Conservation (phyloP, 192 early-diverging fungal genomes). For the Gaertneriomyces sp. region DNA sequence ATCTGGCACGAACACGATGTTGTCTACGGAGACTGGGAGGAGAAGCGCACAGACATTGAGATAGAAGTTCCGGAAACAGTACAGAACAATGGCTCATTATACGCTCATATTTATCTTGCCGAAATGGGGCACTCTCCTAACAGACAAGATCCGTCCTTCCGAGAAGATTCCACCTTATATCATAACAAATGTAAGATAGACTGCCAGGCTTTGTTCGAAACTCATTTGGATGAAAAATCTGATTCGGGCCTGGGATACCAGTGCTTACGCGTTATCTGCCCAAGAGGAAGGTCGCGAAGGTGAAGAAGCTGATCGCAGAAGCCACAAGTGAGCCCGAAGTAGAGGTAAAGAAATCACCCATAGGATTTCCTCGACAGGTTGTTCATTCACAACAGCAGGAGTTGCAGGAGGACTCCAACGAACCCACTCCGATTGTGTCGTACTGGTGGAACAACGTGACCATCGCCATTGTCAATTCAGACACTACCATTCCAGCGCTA, state of each 20-base stretch:
- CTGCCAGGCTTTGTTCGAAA: no score
- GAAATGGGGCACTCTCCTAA: constrained; percentile 19
- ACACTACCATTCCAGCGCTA: constrained; percentile 42
- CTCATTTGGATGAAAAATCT: no score
- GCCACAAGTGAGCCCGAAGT: not conserved
- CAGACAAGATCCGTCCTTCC: constrained; percentile 6
- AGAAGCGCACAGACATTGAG: constrained; percentile 27
- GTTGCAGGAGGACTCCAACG: not conserved
- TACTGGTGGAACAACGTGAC: constrained; percentile 82
- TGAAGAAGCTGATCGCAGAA: constrained; percentile 41
- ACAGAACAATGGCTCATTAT: constrained; percentile 48
- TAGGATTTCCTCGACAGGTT: not conserved
- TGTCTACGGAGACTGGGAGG: constrained; percentile 35
- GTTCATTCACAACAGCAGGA: not conserved
- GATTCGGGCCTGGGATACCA: not conserved
- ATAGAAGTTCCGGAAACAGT: constrained; percentile 30
- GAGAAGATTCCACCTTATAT: constrained; percentile 32
- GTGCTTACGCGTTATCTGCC: constrained; percentile 42
- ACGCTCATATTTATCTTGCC: constrained; percentile 47
- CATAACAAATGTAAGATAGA: constrained; percentile 29
- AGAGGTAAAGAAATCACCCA: no score
- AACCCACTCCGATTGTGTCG: constrained; percentile 46
- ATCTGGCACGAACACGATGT: constrained; percentile 40
- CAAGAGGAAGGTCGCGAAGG: constrained; percentile 38
- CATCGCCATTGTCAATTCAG: constrained; percentile 53